Evolutionary conservation across 495 filamentous ascomycete genomes (phyloP).

Genomic region (Cudoniella acicularis): DNA sequence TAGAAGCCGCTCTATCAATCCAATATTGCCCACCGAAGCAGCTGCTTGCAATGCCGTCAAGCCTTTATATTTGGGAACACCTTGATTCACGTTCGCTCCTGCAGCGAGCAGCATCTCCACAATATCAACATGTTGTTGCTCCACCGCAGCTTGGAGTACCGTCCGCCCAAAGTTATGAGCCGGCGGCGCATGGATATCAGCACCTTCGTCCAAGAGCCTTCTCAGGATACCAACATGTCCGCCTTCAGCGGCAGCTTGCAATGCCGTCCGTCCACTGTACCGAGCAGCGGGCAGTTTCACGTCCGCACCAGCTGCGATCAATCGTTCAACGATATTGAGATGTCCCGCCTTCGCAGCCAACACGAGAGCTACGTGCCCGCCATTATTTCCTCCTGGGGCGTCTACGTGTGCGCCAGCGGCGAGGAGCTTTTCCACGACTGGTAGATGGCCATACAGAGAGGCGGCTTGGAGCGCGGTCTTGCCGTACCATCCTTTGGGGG

Average conservation of each 20-base stretch:
- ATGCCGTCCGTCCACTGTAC: conserved; percentile 9
- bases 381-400: conserved; percentile 29
- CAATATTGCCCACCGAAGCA: conserved; percentile 24
- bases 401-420: conserved; percentile 27
- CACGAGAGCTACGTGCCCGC: conserved; percentile 28
- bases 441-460: conserved; percentile 25
- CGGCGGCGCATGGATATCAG: not conserved
- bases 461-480: conserved; percentile 35
- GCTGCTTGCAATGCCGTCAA: conserved; percentile 32
- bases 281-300: conserved; percentile 1
- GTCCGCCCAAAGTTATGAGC: not conserved
- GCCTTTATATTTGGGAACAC: conserved; percentile 16
- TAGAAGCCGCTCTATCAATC: conserved; percentile 18
- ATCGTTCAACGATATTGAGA: conserved; percentile 20
- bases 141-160: conserved; percentile 4
- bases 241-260: conserved; percentile 24
- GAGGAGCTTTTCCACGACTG: conserved; percentile 28
- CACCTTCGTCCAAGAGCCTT: not conserved
- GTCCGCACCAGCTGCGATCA: conserved; percentile 9
- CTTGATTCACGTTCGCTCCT: conserved; percentile 20
- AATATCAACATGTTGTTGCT: not conserved
- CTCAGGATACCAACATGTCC: not conserved
- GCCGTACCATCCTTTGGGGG: conserved; percentile 30
- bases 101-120: conserved; percentile 16
- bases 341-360: conserved; percentile 28